phyloP scores from a whole-genome alignment of 225 moss, liverwort and hornwort genomes.

The Climacium dendroides region DNA sequence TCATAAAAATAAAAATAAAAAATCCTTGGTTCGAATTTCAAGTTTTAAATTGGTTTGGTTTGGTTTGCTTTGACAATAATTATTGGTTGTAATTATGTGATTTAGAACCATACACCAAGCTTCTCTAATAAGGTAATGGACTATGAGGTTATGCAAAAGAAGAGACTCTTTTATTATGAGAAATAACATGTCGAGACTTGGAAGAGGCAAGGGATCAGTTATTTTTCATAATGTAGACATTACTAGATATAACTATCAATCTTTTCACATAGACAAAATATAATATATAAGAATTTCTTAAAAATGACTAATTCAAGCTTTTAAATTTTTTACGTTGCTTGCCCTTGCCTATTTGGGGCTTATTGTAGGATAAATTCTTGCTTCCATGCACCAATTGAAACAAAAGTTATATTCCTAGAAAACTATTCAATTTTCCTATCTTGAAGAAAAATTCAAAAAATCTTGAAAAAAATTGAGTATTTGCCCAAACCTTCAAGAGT shows the following conservation, averaged over 20 bases:
- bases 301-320: not conserved
- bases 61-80: not conserved
- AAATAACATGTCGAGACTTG: not conserved
- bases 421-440: not conserved
- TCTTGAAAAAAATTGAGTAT: not conserved
- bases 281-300: not conserved
- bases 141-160: not conserved
- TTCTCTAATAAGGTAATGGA: not conserved
- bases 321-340: not conserved
- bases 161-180: not conserved
- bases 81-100: not conserved
- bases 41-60: not conserved
- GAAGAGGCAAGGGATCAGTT: not conserved
- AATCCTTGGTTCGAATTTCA: no score
- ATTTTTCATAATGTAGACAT: not conserved
- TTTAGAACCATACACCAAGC: not conserved
- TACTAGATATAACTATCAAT: not conserved
- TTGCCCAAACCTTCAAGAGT: not conserved
- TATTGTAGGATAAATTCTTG: not conserved
- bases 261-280: not conserved
- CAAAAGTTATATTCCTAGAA: not conserved
- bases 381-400: not conserved
- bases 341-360: accelerated
- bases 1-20: no score
- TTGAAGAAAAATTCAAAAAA: not conserved